Evolutionary conservation across 164 flowering plant genomes (phyloP), one percentile per base, ranked within the genome.

Genomic region (Liquidambar formosana): DNA sequence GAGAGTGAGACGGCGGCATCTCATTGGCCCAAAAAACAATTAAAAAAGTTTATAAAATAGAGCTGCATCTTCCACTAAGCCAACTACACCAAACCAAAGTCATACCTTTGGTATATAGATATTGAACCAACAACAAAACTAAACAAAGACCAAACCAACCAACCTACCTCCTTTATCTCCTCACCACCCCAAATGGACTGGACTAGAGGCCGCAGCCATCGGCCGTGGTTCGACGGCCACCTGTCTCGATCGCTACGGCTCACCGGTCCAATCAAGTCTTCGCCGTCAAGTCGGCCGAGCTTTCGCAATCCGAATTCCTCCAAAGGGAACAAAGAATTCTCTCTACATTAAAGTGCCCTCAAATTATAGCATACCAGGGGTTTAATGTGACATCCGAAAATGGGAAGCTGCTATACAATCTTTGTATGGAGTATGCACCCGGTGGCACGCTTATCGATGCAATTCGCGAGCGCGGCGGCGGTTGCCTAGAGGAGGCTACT

Each of bases 211-310:
- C 74, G 44, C 16, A 57, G n/a, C 66, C 49, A 23, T 80, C 33
- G 82, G 82, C 71, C 76, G 68, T 26, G 71, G 97, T 51, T 82
- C 90, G 16, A 28, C 90, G 1, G 96, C 89, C 52, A 73, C 76
- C n/a, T n/a, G 79, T 79, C 61, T 82, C 75, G 23, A 21, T 75
- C 5, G 75, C 70, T 27, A 33, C 44, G 14, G 57, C 14, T 41
- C 33, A 15, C 25, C 15, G 28, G 5, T 71, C 85, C 23, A 88
- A 84, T 13, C 71, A 82, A 8, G 45, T 81, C 14, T 73, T 89
- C 28, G 98, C 97, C 0, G 95, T 88, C 3, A 93, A 93, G 75
- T 88, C 95, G 0, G 73, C 72, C 15, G 83, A 84, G 80, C 70
- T 86, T 1, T 68, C 79, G 0, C 33, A 57, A 1, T 83, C 93